Percentiles rank a stretch among this genome's conserved stretches.
These are phyloP conservation scores for Colletotrichum eleusines DNA, from an alignment of 2,329 filamentous ascomycete genomes.

Conservation along the genomic window DNA sequence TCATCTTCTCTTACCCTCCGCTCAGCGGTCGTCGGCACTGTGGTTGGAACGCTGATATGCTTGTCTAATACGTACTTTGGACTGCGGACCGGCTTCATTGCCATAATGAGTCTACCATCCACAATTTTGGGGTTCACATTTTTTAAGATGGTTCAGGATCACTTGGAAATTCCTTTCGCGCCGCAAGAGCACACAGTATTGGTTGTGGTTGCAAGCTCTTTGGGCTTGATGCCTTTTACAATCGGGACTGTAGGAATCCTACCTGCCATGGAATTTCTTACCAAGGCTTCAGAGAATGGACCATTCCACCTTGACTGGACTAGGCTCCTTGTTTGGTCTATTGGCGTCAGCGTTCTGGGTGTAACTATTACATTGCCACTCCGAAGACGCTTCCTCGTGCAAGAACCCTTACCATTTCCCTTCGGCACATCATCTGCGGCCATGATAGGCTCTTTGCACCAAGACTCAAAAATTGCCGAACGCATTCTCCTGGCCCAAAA, in stretches of 20 bases:
- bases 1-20: not conserved
- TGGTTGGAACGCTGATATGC: slow-evolving; percentile 5
- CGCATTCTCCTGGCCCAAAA: slow-evolving; percentile 6
- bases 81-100: slow-evolving; percentile 6
- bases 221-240: slow-evolving; percentile 15
- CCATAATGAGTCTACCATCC: slow-evolving; percentile 9
- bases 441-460: slow-evolving; percentile 8
- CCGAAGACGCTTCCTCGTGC: not conserved
- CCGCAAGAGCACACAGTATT: not conserved
- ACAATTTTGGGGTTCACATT: slow-evolving; percentile 9
- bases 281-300: not conserved
- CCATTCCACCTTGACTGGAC: slow-evolving; percentile 1
- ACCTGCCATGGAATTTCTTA: slow-evolving; percentile 15
- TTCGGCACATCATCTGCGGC: slow-evolving; percentile 17
- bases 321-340: slow-evolving; percentile 8
- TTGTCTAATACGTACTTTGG: slow-evolving; percentile 14
- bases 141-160: slow-evolving; percentile 1
- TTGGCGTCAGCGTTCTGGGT: slow-evolving; percentile 14
- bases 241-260: slow-evolving; percentile 12
- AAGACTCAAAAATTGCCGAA: not conserved
- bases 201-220: slow-evolving; percentile 11
- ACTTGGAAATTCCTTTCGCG: not conserved
- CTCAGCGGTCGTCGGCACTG: not conserved
- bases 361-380: slow-evolving; percentile 7
- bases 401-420: slow-evolving; percentile 12